Base-by-base conservation (phyloP, 345 rosid genomes). In the Pseudoturritis turrita region DNA sequence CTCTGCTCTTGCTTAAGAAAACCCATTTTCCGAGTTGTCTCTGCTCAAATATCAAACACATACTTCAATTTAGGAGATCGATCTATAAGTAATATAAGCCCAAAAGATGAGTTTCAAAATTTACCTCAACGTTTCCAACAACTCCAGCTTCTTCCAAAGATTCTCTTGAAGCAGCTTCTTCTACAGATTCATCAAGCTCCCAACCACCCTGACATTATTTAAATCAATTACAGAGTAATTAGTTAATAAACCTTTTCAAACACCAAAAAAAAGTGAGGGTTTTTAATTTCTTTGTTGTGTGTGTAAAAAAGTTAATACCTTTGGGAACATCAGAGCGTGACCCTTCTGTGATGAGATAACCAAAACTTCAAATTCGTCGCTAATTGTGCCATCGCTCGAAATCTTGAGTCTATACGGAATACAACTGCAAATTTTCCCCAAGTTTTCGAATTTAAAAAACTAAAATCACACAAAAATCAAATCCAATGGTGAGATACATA, bases 81-180 rank as follows among this genome's bases (percentile, higher is more conserved):
- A 39, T 35, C 52, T 3, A 33, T 33, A 36, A 26, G 7, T 25
- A 14, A 25, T 23, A 36, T 7, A 49, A 59, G 2, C n/a, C 6
- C 6, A n/a, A 23, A 58, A 12, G 7, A 49, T 23, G 17, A 52
- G 11, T 55, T 21, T 76, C n/a, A 21, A 43, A 25, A 40, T 3
- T 36, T 29, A 92, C 98, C 96, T 88, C 84, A 62, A 92, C 84
- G 45, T 71, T 65, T 62, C 98, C 98, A 19, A 80, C 73, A 71
- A 92, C 96, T 7, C 98, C 98, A 55, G 96, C 98, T 78, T 92
- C 98, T 82, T 89, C 98, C 7, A 84, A 14, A 26, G 89, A 83
- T 50, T 92, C 98, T 41, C 98, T 74, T 6, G 84, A 80, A 33
- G 96, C 96, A 7, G 98, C 95, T 81, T 89, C 87, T 67, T 86